Conservation (phyloP, 768 basidiomycete genomes). For the Pleurotus eryngii region DNA sequence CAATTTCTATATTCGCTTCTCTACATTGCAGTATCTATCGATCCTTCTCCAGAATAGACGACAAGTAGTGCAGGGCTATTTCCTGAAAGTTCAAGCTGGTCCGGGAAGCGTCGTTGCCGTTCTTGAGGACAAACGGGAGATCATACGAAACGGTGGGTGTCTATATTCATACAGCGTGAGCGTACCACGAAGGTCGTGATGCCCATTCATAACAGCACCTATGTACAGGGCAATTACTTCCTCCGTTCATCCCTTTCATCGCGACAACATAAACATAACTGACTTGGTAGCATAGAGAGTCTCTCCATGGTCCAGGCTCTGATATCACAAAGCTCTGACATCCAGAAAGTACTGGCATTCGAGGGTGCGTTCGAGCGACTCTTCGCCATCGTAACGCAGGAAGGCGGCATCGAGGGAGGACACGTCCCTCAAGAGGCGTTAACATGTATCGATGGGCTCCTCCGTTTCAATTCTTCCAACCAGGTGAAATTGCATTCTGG, state of each 20-base stretch:
- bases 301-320: conserved; percentile 81
- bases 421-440: conserved; percentile 84
- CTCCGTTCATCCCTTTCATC: too few relatives aligned
- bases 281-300: conserved; percentile 49
- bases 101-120: conserved; percentile 68
- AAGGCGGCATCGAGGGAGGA: conserved; percentile 92
- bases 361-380: conserved; percentile 96
- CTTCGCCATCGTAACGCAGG: conserved; percentile 80
- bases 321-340: conserved; percentile 83
- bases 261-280: not conserved
- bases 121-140: conserved; percentile 84
- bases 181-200: not conserved
- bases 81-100: conserved; percentile 81
- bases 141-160: conserved; percentile 78
- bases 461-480: conserved; percentile 92
- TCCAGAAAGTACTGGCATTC: conserved; percentile 96
- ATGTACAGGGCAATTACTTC: too few relatives aligned
- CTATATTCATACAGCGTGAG: too few relatives aligned
- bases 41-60: conserved; percentile 81
- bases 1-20: conserved; percentile 84
- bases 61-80: conserved; percentile 82
- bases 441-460: conserved; percentile 76
- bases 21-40: conserved; percentile 77
- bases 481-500: conserved; percentile 49
- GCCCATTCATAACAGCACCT: not conserved